Evolutionary conservation across 2,329 filamentous ascomycete genomes (phyloP).

Genomic region (Ceratocystis destructans): DNA sequence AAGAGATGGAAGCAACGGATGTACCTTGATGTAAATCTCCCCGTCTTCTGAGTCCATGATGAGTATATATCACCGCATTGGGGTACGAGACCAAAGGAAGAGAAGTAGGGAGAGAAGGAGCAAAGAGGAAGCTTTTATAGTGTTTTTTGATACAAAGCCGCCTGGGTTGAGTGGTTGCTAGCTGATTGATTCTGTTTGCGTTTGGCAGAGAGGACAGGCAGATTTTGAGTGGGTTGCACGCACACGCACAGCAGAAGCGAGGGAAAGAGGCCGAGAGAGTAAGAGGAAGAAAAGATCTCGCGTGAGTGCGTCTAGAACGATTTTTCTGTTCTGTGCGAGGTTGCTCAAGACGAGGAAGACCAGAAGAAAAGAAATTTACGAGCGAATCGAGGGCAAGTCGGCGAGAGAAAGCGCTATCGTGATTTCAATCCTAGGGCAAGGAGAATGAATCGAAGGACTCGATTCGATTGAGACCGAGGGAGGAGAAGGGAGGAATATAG

Average conservation of each 20-base stretch:
- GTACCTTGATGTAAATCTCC: slow-evolving; percentile 75
- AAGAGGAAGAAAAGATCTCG: neutral
- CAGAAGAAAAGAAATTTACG: neutral
- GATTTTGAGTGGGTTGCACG: neutral
- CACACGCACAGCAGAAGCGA: neutral
- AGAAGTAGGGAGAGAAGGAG: neutral
- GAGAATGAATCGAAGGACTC: neutral
- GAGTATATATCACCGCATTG: slow-evolving; percentile 25
- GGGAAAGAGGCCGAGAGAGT: neutral
- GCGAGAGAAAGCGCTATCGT: neutral
- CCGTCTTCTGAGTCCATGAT: slow-evolving; percentile 82
- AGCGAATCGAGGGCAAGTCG: neutral
- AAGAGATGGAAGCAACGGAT: slow-evolving; percentile 20
- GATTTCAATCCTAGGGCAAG: neutral
- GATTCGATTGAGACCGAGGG: neutral
- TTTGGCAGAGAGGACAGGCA: neutral
- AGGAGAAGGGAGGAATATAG: neutral
- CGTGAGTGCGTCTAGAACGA: neutral
- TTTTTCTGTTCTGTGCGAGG: neutral
- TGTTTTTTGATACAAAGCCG: neutral
- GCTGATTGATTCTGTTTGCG: neutral
- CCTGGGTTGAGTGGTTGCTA: neutral
- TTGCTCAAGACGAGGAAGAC: neutral
- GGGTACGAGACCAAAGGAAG: slow-evolving; percentile 2
- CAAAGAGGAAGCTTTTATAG: neutral